These are phyloP conservation scores for Bacidia rubella DNA, from an alignment of 495 filamentous ascomycete genomes.

Conservation along the genomic window DNA sequence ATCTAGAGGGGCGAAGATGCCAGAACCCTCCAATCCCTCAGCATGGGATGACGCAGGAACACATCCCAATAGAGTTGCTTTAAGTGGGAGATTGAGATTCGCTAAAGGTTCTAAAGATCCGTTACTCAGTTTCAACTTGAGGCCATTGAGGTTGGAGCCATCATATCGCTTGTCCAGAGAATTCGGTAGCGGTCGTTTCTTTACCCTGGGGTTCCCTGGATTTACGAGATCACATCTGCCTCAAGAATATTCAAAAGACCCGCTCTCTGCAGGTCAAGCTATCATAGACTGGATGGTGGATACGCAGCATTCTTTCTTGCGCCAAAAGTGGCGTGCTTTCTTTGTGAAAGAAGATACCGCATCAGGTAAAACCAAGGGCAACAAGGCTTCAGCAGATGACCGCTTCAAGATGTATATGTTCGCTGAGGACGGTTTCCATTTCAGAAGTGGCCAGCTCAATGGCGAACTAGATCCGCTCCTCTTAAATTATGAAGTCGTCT, in stretches of 20 bases:
- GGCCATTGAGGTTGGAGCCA: constrained; percentile 30
- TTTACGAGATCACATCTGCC: constrained; percentile 25
- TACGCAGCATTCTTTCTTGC: constrained; percentile 29
- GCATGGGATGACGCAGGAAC: constrained; percentile 33
- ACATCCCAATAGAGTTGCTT: constrained; percentile 29
- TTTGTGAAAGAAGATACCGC: constrained; percentile 23
- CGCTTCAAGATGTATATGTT: constrained; percentile 39
- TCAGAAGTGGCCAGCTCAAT: constrained; percentile 12
- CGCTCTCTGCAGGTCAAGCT: constrained; percentile 23
- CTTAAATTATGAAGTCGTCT: constrained; percentile 26
- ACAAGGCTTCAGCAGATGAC: constrained; percentile 13
- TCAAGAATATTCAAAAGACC: constrained; percentile 20
- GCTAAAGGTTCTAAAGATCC: constrained; percentile 24
- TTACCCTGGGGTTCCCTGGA: constrained; percentile 29
- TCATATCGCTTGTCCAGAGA: constrained; percentile 36
- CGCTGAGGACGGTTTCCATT: constrained; percentile 36
- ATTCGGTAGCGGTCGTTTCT: constrained; percentile 36
- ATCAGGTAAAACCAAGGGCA: constrained; percentile 19
- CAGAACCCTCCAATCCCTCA: constrained; percentile 25
- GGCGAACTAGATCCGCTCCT: constrained; percentile 18
- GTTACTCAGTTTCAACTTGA: constrained; percentile 29
- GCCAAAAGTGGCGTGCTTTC: constrained; percentile 35
- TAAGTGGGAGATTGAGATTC: constrained; percentile 32
- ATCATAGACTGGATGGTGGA: constrained; percentile 32
- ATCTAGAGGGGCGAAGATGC: constrained; percentile 22